These are phyloP conservation scores for Linanthus parryae DNA, from an alignment of 148 eudicot species.

Conservation along the genomic window DNA sequence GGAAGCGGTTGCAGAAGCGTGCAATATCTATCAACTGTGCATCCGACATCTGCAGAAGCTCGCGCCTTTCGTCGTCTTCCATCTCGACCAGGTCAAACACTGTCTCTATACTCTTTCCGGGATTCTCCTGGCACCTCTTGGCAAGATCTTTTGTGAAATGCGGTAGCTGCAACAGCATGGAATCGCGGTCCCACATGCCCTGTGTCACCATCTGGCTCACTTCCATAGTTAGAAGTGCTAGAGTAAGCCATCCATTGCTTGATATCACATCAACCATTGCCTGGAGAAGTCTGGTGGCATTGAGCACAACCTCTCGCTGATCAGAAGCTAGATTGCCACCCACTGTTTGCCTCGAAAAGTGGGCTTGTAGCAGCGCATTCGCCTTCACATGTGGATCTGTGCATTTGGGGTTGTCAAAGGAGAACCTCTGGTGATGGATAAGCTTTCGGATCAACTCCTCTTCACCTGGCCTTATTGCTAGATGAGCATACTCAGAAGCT, in stretches of 20 bases:
- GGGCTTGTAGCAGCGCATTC: constrained; percentile 82
- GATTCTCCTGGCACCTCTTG: constrained; percentile 69
- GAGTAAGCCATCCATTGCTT: constrained; percentile 83
- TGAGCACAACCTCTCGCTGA: constrained; percentile 71
- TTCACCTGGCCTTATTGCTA: constrained; percentile 84
- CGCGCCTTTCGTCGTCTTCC: constrained; percentile 56
- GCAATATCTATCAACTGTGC: constrained; percentile 40
- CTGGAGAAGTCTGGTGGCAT: constrained; percentile 71
- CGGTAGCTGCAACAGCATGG: constrained; percentile 81
- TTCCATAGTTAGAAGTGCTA: constrained; percentile 89
- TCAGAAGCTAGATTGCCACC: constrained; percentile 76
- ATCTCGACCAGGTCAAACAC: constrained; percentile 81
- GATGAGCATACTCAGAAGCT: constrained; percentile 79
- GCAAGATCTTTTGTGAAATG: constrained; percentile 49
- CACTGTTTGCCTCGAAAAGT: constrained; percentile 79
- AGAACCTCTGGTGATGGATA: constrained; percentile 74
- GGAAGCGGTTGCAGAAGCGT: constrained; percentile 42
- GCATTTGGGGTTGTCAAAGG: constrained; percentile 74
- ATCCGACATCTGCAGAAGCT: constrained; percentile 44
- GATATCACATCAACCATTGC: constrained; percentile 94
- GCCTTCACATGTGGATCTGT: constrained; percentile 91
- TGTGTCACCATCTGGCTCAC: constrained; percentile 97
- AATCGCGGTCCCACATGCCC: constrained; percentile 97
- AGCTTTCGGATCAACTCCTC: constrained; percentile 74
- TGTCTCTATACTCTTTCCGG: constrained; percentile 62